Percentiles rank a stretch among this genome's conserved stretches.
phyloP scores from a whole-genome alignment of 192 early-diverging fungal genomes.

The Linnemannia zychae region DNA sequence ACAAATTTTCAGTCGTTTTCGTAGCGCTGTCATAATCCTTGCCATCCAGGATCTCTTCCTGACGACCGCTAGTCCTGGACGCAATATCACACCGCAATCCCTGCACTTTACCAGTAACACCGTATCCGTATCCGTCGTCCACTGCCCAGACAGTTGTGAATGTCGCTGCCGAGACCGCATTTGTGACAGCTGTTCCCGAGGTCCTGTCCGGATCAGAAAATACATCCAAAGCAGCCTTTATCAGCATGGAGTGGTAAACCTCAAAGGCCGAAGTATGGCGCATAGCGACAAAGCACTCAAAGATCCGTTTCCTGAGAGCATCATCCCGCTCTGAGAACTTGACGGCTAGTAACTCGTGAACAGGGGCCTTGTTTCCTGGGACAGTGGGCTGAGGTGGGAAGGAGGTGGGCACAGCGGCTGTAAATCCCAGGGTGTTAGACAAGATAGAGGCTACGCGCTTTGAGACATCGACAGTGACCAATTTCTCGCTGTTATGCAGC shows the following conservation, averaged over 20 bases:
- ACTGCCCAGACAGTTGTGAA: constrained; percentile 68
- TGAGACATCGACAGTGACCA: constrained; percentile 80
- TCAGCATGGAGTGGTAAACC: constrained; percentile 59
- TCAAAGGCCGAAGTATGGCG: constrained; percentile 69
- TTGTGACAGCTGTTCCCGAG: constrained; percentile 60
- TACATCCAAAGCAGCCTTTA: constrained; percentile 60
- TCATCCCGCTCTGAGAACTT: constrained; percentile 71
- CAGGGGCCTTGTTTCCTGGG: constrained; percentile 38
- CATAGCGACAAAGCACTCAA: constrained; percentile 78
- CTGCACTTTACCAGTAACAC: constrained; percentile 68
- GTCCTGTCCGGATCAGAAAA: constrained; percentile 70
- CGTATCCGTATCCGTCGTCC: constrained; percentile 68
- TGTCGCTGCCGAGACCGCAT: constrained; percentile 61
- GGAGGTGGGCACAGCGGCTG: constrained; percentile 63
- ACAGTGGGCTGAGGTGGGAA: constrained; percentile 56
- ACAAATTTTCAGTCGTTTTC: constrained; percentile 43
- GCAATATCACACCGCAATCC: constrained; percentile 63
- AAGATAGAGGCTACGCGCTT: constrained; percentile 82
- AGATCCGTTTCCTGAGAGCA: constrained; percentile 73
- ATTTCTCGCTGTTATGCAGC: constrained; percentile 71
- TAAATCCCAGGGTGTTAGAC: constrained; percentile 78
- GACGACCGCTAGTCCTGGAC: constrained; percentile 41
- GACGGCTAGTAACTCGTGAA: constrained; percentile 51
- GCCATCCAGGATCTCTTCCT: constrained; percentile 58
- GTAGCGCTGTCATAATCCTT: constrained; percentile 56